Evolutionary conservation across 2,329 filamentous ascomycete species (phyloP).

Genomic region (Aaosphaeria pasadenensis): DNA sequence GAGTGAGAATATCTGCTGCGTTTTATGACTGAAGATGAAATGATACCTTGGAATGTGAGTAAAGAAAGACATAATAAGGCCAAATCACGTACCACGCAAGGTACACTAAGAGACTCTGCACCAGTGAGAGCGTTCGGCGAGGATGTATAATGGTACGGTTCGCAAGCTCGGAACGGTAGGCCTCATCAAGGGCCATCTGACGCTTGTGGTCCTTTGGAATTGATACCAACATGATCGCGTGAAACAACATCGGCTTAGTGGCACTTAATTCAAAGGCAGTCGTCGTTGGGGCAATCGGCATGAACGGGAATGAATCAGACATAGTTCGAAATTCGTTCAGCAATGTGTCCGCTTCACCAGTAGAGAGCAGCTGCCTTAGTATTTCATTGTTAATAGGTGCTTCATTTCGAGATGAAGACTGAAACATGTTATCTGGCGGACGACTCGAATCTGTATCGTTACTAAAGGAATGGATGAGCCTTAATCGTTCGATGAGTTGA

Average conservation of each 20-base stretch:
- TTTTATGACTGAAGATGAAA: conserved; percentile 34
- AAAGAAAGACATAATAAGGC: neutral
- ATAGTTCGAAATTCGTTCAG: conserved; percentile 25
- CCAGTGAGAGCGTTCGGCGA: conserved; percentile 21
- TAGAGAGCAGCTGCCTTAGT: conserved; percentile 15
- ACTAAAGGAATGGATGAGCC: conserved; percentile 21
- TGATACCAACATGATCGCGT: conserved; percentile 26
- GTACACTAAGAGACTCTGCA: conserved; percentile 34
- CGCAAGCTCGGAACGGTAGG: conserved; percentile 29
- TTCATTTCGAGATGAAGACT: conserved; percentile 14
- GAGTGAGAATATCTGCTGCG: conserved; percentile 30
- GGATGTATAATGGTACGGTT: conserved; percentile 30
- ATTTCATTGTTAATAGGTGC: conserved; percentile 18
- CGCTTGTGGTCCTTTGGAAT: conserved; percentile 25
- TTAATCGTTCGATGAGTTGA: conserved; percentile 23
- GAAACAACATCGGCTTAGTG: conserved; percentile 29
- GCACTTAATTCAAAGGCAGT: conserved; percentile 16
- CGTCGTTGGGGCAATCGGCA: conserved; percentile 15
- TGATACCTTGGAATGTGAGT: conserved; percentile 25
- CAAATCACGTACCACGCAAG: conserved; percentile 23
- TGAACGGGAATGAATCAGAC: conserved; percentile 28
- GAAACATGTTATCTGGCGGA: conserved; percentile 13
- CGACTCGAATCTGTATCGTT: conserved; percentile 10
- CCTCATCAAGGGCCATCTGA: conserved; percentile 22
- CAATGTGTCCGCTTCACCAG: conserved; percentile 23